Evolutionary conservation across 2,329 filamentous ascomycete genomes (phyloP), one percentile per base, ranked within the genome.

Genomic region (Parastagonospora avenae): DNA sequence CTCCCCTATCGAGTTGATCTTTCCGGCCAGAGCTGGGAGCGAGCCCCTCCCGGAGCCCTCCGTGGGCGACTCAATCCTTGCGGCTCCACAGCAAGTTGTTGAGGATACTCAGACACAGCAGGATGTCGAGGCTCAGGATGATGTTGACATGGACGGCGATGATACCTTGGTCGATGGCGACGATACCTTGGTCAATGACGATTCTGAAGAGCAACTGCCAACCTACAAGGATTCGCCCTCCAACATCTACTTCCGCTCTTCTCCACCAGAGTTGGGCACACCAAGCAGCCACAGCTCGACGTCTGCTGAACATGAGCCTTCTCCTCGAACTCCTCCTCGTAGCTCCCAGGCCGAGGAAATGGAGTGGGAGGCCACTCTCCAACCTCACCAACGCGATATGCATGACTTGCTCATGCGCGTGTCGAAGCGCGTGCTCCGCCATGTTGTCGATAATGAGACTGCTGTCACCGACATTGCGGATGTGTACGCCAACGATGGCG

Each of bases 371-470:
- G 59, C 63, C 2, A 66, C 62, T 11, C 64, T 79, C 1, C 54
- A 70, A 32, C 67, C 74, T 10, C 70, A 78, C 33, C 77, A 79
- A 43, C 66, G 67, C 28, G 62, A 64, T 32, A 51, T 79, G 5
- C 67, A 73, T 33, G 71, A 76, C 12, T 63, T 71, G 31, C 60
- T 79, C 19, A 62, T 74, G 16, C 67, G 67, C n/a, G 67, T 76
- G 3, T 74, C 74, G 3, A 64, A 80, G 67, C 69, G 69, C 14
- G 71, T 83, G 8, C 59, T 77, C 8, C 73, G 64, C 1, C 74
- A 80, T 48, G 71, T 84, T 14, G 69, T 79, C 8, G 72, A 76
- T n/a, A 74, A 77, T 38, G 79, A 81, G 57, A 71, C 70, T 4
- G 76, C 75, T 1, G 70, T 80, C 24, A 64, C 63, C 4, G 70